phyloP scores from a whole-genome alignment of 768 basidiomycete species.

The Russula dissimulans region DNA sequence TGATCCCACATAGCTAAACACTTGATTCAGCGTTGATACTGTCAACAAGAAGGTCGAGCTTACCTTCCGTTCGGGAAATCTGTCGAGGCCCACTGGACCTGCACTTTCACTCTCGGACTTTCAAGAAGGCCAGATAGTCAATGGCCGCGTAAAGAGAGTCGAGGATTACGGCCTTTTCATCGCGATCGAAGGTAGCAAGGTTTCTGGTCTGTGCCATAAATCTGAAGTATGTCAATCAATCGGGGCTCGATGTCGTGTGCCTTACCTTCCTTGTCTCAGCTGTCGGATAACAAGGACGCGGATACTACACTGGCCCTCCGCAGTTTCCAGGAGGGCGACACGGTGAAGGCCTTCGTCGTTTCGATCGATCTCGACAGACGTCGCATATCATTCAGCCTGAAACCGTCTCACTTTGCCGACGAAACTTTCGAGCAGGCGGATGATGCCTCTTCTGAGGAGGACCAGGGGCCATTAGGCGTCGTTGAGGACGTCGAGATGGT shows the following conservation, averaged over 20 bases:
- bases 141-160: slow-evolving; percentile 68
- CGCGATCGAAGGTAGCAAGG: slow-evolving; percentile 72
- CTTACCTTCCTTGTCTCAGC: slow-evolving; percentile 33
- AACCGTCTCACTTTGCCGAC: slow-evolving; percentile 76
- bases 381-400: slow-evolving; percentile 74
- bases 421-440: slow-evolving; percentile 45
- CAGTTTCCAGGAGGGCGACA: slow-evolving; percentile 80
- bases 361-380: slow-evolving; percentile 68
- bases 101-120: slow-evolving; percentile 46
- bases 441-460: slow-evolving; percentile 26
- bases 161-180: slow-evolving; percentile 93
- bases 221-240: slow-evolving; percentile 53
- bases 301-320: slow-evolving; percentile 70
- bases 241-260: background rate
- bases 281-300: slow-evolving; percentile 80
- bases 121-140: slow-evolving; percentile 69
- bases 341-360: slow-evolving; percentile 69
- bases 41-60: slow-evolving; percentile 81
- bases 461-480: slow-evolving; percentile 26
- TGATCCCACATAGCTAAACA: background rate
- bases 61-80: slow-evolving; percentile 67
- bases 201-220: slow-evolving; percentile 90
- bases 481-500: slow-evolving; percentile 27
- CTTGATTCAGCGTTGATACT: slow-evolving; percentile 48
- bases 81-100: slow-evolving; percentile 32